phyloP scores from a whole-genome alignment of 345 rosid genomes.

The Turnera subulata region DNA sequence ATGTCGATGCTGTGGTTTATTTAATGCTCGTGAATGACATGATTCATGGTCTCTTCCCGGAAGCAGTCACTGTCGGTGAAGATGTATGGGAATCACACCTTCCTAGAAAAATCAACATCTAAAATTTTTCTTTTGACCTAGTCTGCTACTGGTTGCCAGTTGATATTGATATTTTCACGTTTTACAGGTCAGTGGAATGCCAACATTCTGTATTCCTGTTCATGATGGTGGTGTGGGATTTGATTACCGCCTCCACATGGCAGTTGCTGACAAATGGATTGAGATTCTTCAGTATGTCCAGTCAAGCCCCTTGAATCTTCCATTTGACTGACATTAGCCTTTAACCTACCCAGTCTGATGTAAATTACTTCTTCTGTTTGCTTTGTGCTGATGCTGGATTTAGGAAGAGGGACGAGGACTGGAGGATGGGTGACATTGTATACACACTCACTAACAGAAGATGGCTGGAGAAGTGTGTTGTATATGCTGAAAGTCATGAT shows the following conservation, averaged over 20 bases:
- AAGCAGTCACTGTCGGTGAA: slow-evolving; percentile 85
- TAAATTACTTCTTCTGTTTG: slow-evolving; percentile 11
- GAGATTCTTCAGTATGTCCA: slow-evolving; percentile 73
- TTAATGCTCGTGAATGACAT: slow-evolving; percentile 93
- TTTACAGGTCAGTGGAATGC: slow-evolving; percentile 96
- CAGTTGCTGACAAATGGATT: slow-evolving; percentile 96
- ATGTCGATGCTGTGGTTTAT: slow-evolving; percentile 84
- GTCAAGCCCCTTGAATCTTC: not conserved
- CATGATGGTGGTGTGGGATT: slow-evolving; percentile 95
- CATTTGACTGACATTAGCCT: slow-evolving; percentile 9
- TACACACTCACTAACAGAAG: slow-evolving; percentile 79
- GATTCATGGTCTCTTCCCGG: slow-evolving; percentile 93
- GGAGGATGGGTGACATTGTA: slow-evolving; percentile 75
- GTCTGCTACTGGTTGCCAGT: not conserved
- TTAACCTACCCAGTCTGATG: not conserved
- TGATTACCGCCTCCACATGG: slow-evolving; percentile 97
- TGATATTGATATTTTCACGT: slow-evolving; percentile 1
- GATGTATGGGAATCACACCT: slow-evolving; percentile 58
- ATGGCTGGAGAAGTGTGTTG: slow-evolving; percentile 80
- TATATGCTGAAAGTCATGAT: slow-evolving; percentile 97
- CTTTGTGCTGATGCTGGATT: slow-evolving; percentile 17
- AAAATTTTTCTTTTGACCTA: not conserved
- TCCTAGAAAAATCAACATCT: not conserved
- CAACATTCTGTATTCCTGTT: slow-evolving; percentile 83
- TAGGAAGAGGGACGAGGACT: slow-evolving; percentile 85